Evolutionary conservation across 495 filamentous ascomycete species (phyloP), one percentile per base, ranked within the genome.

Genomic region (Xylaria intraflava): DNA sequence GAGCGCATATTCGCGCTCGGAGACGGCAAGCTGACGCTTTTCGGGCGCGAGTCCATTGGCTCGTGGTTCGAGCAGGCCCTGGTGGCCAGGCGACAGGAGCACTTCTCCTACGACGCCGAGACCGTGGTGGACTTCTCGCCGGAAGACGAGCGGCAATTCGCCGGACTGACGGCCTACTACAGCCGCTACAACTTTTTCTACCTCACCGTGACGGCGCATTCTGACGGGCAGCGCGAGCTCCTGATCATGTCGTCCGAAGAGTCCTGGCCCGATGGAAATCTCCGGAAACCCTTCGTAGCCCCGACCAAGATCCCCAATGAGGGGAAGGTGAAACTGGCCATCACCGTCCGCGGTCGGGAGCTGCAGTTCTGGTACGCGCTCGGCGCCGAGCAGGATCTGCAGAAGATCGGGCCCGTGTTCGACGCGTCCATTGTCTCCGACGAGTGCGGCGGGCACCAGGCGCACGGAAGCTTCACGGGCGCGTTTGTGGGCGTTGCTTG

Each of bases 161-260:
- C 77, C 2, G 78, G 78, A 1, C 63, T 81, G 19, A 76, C 76
- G n/a, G 75, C 73, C 22, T 81, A 80, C 57, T 81, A 81, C 63
- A 78, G 76, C 57, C 76, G 78, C 4, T 80, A 67, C 65, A 81
- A 81, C 60, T 80, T 81, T 62, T 80, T 80, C 65, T 81, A 81
- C 50, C 64, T 81, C 6, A 73, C 76, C 0, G 76, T 81, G 10
- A 74, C 75, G n/a, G 77, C 76, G 1, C 70, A 80, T 53, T 65
- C 70, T 3, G 75, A 79, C 53, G 77, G 78, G 14, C 69, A 76
- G 53, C 66, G 78, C 1, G 78, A 81, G 56, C 61, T 81, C 24
- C 65, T 79, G 6, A 74, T 81, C 51, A 55, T 78, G 60, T 65
- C 66, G 9, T 78, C 74, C 5, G 76, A 81, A 61, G 73, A 60